Evolutionary conservation across 129 eudicot species (phyloP).

Genomic region (Flaveria linearis): DNA sequence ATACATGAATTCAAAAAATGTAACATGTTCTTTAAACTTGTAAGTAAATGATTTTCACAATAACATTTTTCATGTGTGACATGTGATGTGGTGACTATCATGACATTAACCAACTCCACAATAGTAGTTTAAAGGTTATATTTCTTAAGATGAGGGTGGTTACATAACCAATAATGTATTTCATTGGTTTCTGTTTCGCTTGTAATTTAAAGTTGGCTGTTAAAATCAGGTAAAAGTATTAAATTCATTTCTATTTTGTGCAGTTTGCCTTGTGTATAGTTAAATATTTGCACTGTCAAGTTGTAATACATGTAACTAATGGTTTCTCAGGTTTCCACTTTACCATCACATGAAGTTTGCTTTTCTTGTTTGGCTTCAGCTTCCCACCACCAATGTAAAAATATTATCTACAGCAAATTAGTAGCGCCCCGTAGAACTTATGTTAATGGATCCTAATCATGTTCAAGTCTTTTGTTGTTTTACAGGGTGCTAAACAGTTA

Average conservation of each 20-base stretch:
- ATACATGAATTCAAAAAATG: background rate
- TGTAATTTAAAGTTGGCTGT: background rate
- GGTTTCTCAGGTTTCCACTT: constrained; percentile 69
- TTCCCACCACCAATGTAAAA: constrained; percentile 76
- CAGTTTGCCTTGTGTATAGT: constrained; percentile 2
- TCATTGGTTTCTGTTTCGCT: background rate
- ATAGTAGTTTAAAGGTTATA: background rate
- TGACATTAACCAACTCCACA: background rate
- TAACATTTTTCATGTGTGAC: background rate
- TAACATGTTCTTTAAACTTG: background rate
- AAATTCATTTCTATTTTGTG: background rate
- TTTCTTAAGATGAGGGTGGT: background rate
- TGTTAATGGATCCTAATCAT: constrained; percentile 8
- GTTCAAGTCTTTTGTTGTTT: constrained; percentile 24
- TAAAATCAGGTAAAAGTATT: background rate
- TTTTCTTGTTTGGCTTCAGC: constrained; percentile 96
- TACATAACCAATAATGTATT: background rate
- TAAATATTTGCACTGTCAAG: background rate
- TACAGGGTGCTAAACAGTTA: constrained; percentile 80
- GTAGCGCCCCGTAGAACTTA: background rate
- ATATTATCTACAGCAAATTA: background rate
- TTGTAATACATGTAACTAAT: constrained; percentile 2
- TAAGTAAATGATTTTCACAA: background rate
- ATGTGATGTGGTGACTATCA: background rate
- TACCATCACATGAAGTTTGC: constrained; percentile 91